Conservation (phyloP, 2,329 filamentous ascomycete genomes). For the Xylogone sp. region DNA sequence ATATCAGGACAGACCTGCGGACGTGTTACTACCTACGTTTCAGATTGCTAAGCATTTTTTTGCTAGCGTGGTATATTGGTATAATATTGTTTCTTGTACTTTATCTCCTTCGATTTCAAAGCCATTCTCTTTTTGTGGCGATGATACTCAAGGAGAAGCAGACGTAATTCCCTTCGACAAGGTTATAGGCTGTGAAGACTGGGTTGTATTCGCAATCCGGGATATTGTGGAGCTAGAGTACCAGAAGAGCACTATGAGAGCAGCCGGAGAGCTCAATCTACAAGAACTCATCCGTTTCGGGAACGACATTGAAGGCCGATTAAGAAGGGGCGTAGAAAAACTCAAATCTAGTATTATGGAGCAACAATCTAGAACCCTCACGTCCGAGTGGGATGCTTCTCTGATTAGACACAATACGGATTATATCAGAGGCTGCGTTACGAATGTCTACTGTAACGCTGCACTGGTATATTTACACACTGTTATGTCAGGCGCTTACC, state of each 20-base stretch:
- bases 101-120: conserved; percentile 34
- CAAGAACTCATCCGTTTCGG: conserved; percentile 39
- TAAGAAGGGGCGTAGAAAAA: conserved; percentile 6
- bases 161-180: conserved; percentile 39
- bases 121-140: conserved; percentile 8
- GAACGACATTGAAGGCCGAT: conserved; percentile 15
- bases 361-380: not conserved
- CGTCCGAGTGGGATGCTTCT: not conserved
- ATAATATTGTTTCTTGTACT: conserved; percentile 47
- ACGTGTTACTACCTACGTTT: conserved; percentile 24
- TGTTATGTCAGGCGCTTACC: conserved; percentile 10
- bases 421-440: conserved; percentile 1
- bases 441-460: conserved; percentile 9
- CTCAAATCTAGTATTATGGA: not conserved
- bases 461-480: conserved; percentile 14
- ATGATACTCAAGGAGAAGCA: conserved; percentile 7
- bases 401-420: not conserved
- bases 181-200: conserved; percentile 52
- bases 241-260: conserved; percentile 51
- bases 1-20: not conserved
- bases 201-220: conserved; percentile 47
- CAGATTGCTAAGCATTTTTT: conserved; percentile 48
- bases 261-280: conserved; percentile 37
- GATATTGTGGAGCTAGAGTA: conserved; percentile 48
- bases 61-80: conserved; percentile 41